A percentile compares a stretch with the other conserved stretches of the same genome.
These are phyloP conservation scores for Ettlia oleoabundans DNA, from an alignment of 139 green algal genomes.

Conservation along the genomic window DNA sequence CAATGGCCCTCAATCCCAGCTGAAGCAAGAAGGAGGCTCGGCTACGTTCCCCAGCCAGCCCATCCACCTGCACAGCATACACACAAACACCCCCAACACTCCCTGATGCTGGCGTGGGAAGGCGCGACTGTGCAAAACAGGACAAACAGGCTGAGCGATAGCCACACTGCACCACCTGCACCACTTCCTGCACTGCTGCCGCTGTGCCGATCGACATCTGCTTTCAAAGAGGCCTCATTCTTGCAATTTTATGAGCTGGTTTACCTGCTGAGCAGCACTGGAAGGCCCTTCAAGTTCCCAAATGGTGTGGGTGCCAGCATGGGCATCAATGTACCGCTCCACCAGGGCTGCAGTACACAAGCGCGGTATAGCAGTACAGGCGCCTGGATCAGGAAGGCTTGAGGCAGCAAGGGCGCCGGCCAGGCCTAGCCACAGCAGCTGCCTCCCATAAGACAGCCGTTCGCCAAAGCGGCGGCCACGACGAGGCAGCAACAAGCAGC, in stretches of 20 bases:
- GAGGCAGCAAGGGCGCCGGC: background rate
- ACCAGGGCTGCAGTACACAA: conserved; percentile 15
- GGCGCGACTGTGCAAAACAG: background rate
- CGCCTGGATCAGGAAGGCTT: background rate
- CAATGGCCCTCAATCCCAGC: conserved; percentile 39
- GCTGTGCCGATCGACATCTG: too few species aligned
- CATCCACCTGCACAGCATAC: conserved; percentile 22
- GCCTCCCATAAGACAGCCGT: background rate
- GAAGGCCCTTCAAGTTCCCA: conserved; percentile 38
- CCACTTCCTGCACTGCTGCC: background rate
- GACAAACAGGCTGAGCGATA: background rate
- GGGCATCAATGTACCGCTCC: conserved; percentile 36
- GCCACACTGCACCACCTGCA: background rate
- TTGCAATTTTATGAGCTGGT: background rate
- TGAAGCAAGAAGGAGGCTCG: conserved; percentile 41
- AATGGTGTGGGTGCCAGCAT: conserved; percentile 36
- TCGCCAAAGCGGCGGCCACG: background rate
- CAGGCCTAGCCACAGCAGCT: background rate
- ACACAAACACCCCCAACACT: too few species aligned
- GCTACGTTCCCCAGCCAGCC: conserved; percentile 14
- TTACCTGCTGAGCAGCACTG: background rate
- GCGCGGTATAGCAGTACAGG: background rate
- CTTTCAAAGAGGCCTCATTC: too few species aligned
- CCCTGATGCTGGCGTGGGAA: too few species aligned
- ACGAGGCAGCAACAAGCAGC: background rate